phyloP scores from a whole-genome alignment of 208 protist genomes.

The Trypanosoma lewisi region DNA sequence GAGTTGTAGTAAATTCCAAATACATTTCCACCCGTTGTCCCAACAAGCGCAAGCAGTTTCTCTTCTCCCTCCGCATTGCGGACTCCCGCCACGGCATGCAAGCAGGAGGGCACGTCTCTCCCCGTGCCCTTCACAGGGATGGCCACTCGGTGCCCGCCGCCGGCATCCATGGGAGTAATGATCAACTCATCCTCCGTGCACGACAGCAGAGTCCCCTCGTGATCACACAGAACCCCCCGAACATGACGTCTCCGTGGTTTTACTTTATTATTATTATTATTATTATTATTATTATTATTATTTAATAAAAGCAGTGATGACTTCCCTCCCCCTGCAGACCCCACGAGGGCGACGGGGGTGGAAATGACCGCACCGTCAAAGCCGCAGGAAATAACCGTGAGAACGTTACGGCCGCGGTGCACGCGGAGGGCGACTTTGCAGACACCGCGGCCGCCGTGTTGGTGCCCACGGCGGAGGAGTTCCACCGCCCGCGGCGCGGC shows the following conservation, averaged over 20 bases:
- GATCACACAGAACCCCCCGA: conserved; percentile 20
- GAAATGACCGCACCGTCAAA: conserved; percentile 50
- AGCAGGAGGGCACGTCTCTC: conserved; percentile 15
- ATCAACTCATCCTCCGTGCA: conserved; percentile 27
- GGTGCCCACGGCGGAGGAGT: conserved; percentile 17
- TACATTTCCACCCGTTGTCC: conserved; percentile 18
- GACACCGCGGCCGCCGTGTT: conserved; percentile 65
- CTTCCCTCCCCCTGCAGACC: too few relatives aligned
- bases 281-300: too few relatives aligned
- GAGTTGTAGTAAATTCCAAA: conserved; percentile 15
- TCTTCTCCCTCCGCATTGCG: not conserved
- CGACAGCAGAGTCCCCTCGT: conserved; percentile 11
- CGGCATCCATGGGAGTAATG: not conserved
- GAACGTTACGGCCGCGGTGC: not conserved
- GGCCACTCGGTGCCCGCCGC: not conserved
- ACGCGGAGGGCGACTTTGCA: conserved; percentile 45
- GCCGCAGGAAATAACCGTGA: conserved; percentile 41
- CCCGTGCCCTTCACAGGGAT: not conserved
- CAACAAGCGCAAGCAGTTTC: conserved; percentile 10
- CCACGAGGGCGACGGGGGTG: too few relatives aligned
- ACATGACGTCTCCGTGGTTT: conserved; percentile 3
- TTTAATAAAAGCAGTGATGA: too few relatives aligned
- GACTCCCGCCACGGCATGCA: not conserved
- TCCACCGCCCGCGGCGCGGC: not conserved
- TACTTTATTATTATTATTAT: too few relatives aligned